Conservation (phyloP, 2,329 filamentous ascomycete species). For the Ophiocordyceps camponoti-saundersi region DNA sequence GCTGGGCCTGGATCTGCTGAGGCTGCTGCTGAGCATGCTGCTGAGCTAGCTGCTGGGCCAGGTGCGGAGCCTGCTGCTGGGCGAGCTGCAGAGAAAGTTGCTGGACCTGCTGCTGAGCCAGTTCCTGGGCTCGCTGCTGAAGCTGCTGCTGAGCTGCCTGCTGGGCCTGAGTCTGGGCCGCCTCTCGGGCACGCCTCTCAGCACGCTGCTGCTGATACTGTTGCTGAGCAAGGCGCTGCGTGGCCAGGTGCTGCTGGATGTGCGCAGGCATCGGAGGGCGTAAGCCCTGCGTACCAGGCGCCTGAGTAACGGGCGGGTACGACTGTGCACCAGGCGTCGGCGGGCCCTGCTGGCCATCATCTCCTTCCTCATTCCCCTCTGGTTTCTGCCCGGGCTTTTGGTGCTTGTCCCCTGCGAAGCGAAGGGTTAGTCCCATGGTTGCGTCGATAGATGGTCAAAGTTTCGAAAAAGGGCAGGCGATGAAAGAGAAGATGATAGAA, state of each 20-base stretch:
- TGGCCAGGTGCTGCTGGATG: constrained; percentile 10
- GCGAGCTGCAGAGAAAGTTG: not conserved
- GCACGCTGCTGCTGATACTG: not conserved
- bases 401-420: constrained; percentile 24
- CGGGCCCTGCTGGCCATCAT: not conserved
- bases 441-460: not conserved
- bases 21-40: not conserved
- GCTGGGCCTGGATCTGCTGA: not conserved
- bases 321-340: not conserved
- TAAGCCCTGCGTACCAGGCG: no score
- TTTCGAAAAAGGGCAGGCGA: not conserved
- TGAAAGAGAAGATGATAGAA: not conserved
- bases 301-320: not conserved
- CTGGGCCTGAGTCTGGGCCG: not conserved
- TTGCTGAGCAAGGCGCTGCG: not conserved
- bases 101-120: not conserved
- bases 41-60: not conserved
- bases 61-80: not conserved
- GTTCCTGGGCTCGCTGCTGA: not conserved
- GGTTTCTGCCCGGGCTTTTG: constrained; percentile 11
- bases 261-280: no score
- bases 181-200: not conserved
- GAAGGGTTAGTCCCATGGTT: constrained; percentile 1
- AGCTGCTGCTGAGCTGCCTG: not conserved
- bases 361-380: not conserved